phyloP scores from a whole-genome alignment of 2,329 filamentous ascomycete species.

The Akanthomyces uredinophilus region DNA sequence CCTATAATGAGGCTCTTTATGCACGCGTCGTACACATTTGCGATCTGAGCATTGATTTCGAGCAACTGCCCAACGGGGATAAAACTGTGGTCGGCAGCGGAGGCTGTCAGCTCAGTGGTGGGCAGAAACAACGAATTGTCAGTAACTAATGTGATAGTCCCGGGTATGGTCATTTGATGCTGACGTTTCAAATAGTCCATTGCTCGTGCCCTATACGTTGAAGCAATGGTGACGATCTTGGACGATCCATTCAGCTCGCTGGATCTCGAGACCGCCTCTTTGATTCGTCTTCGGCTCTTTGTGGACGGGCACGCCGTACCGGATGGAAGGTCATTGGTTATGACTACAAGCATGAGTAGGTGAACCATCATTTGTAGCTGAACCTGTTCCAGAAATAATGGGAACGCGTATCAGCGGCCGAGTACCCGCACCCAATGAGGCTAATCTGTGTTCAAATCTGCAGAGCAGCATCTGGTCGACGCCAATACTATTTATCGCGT shows the following conservation, averaged over 20 bases:
- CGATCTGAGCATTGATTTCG: not conserved
- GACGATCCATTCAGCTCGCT: conserved; percentile 7
- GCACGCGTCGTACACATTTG: not conserved
- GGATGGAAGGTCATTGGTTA: not conserved
- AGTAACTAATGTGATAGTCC: too few relatives aligned
- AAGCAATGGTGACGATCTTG: not conserved
- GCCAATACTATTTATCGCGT: not conserved
- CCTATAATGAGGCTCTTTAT: too few relatives aligned
- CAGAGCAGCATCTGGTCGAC: conserved; percentile 3
- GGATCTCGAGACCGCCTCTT: not conserved
- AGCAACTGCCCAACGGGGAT: not conserved
- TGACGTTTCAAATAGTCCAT: not conserved
- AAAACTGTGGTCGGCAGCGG: conserved; percentile 4
- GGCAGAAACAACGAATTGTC: conserved; percentile 9
- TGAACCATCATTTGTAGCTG: not conserved
- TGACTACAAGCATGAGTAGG: conserved; percentile 13
- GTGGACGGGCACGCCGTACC: not conserved
- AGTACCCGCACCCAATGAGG: too few relatives aligned
- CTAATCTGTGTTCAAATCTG: not conserved
- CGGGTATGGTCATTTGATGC: too few relatives aligned
- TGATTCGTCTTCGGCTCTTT: not conserved
- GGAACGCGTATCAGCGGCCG: too few relatives aligned
- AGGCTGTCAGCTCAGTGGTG: conserved; percentile 3
- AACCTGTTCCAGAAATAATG: too few relatives aligned
- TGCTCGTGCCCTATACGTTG: not conserved